Conservation (phyloP, 2,329 filamentous ascomycete genomes). For the Zarea fungicola region DNA sequence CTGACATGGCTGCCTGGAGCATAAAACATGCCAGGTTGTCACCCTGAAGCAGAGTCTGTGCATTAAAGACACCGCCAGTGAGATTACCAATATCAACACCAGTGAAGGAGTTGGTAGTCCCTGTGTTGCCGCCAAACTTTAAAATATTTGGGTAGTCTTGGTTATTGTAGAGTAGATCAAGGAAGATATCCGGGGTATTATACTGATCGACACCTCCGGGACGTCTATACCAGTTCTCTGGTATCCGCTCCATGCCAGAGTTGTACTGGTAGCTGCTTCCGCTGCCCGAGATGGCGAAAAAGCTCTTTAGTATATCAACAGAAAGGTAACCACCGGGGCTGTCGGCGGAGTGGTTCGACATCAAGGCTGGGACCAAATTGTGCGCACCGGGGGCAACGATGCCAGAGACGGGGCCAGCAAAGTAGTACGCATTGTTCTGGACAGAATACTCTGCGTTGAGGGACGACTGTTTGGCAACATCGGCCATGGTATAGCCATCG, state of each 20-base stretch:
- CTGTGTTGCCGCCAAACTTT: constrained; percentile 48
- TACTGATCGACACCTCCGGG: constrained; percentile 36
- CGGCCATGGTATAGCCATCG: not conserved
- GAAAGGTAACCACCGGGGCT: constrained; percentile 1
- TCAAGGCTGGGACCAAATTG: not conserved
- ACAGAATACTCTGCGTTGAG: not conserved
- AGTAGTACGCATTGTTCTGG: constrained; percentile 5
- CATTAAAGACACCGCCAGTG: constrained; percentile 40
- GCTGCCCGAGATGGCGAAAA: constrained; percentile 40
- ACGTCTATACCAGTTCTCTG: constrained; percentile 44
- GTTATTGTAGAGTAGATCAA: constrained; percentile 35
- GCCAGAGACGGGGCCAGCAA: not conserved
- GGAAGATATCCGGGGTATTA: constrained; percentile 34
- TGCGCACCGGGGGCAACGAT: constrained; percentile 4
- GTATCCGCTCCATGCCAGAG: constrained; percentile 46
- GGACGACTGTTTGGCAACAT: not conserved
- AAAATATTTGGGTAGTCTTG: constrained; percentile 36
- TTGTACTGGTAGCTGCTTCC: constrained; percentile 33
- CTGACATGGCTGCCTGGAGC: too few species aligned
- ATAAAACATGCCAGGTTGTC: constrained; percentile 41
- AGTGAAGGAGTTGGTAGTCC: constrained; percentile 44
- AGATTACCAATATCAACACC: constrained; percentile 39
- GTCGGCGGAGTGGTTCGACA: constrained; percentile 8
- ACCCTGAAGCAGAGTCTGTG: constrained; percentile 35
- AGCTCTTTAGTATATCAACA: constrained; percentile 37